Conservation (phyloP, 2,329 filamentous ascomycete species). For the Berkeleyomyces basicola region DNA sequence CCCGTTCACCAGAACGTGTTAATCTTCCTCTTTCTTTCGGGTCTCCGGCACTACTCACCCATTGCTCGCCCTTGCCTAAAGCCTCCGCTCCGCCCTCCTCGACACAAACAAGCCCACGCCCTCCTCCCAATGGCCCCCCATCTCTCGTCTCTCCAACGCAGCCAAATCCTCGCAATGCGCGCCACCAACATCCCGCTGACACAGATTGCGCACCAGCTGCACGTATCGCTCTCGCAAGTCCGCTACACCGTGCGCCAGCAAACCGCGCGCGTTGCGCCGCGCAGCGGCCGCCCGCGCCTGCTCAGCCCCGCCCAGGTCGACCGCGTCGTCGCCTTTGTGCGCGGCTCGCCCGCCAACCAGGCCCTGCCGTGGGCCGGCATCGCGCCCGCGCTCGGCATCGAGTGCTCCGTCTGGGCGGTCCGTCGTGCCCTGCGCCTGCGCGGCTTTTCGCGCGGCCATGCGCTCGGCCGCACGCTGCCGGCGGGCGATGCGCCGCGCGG, state of each 20-base stretch:
- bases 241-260: constrained; percentile 12
- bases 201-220: constrained; percentile 10
- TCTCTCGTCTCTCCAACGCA: constrained; percentile 12
- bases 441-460: constrained; percentile 11
- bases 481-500: not conserved
- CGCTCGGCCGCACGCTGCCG: constrained; percentile 5
- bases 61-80: not conserved
- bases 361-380: constrained; percentile 12
- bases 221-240: constrained; percentile 11
- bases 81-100: not conserved
- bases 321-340: constrained; percentile 12
- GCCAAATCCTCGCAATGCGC: constrained; percentile 11
- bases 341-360: constrained; percentile 6
- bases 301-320: constrained; percentile 11
- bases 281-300: constrained; percentile 10
- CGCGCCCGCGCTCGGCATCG: constrained; percentile 11
- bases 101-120: not conserved
- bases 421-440: constrained; percentile 8
- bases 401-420: constrained; percentile 10
- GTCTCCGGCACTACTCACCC: not conserved
- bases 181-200: constrained; percentile 11
- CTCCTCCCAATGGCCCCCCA: constrained; percentile 8
- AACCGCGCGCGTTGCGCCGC: constrained; percentile 8
- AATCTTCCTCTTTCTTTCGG: not conserved
- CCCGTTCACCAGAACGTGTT: not conserved